Conservation (phyloP, 1,284 basidiomycete species). For the Rhodotorula sp. region DNA sequence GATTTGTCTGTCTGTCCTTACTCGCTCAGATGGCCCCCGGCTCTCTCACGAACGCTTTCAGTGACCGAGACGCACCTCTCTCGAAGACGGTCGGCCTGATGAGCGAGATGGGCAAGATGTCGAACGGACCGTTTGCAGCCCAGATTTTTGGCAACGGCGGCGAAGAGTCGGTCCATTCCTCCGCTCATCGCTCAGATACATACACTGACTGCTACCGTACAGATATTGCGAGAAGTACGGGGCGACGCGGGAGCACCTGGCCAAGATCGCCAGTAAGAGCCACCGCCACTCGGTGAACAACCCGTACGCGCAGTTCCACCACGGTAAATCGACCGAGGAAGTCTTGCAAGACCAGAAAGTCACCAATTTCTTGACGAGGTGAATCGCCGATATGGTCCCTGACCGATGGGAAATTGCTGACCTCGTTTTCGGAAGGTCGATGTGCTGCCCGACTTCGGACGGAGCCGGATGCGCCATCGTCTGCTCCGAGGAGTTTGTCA, state of each 20-base stretch:
- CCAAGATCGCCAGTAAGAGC: slow-evolving; percentile 73
- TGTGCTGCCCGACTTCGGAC: slow-evolving; percentile 76
- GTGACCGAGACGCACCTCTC: slow-evolving; percentile 65
- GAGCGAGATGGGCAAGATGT: slow-evolving; percentile 34
- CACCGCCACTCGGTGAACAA: slow-evolving; percentile 78
- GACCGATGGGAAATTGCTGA: neutral
- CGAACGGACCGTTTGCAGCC: slow-evolving; percentile 36
- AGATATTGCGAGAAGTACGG: slow-evolving; percentile 68
- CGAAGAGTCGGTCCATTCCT: slow-evolving; percentile 50
- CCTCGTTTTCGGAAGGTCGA: slow-evolving; percentile 52
- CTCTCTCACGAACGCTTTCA: slow-evolving; percentile 66
- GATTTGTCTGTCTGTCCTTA: neutral
- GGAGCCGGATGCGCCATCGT: slow-evolving; percentile 67
- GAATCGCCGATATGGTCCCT: neutral
- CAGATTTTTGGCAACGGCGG: slow-evolving; percentile 72
- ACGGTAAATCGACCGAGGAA: slow-evolving; percentile 69
- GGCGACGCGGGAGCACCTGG: slow-evolving; percentile 65
- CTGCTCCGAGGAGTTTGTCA: slow-evolving; percentile 77
- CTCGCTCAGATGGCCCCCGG: slow-evolving; percentile 64
- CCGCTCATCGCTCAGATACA: neutral
- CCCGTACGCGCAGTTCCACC: slow-evolving; percentile 80
- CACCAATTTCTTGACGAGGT: slow-evolving; percentile 23
- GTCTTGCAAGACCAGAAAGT: slow-evolving; percentile 53
- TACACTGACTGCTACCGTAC: slow-evolving; percentile 67
- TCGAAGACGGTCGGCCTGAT: slow-evolving; percentile 45